Evolutionary conservation across 2,329 filamentous ascomycete genomes (phyloP), one percentile per base, ranked within the genome.

Genomic region (Alternaria gansuensis): DNA sequence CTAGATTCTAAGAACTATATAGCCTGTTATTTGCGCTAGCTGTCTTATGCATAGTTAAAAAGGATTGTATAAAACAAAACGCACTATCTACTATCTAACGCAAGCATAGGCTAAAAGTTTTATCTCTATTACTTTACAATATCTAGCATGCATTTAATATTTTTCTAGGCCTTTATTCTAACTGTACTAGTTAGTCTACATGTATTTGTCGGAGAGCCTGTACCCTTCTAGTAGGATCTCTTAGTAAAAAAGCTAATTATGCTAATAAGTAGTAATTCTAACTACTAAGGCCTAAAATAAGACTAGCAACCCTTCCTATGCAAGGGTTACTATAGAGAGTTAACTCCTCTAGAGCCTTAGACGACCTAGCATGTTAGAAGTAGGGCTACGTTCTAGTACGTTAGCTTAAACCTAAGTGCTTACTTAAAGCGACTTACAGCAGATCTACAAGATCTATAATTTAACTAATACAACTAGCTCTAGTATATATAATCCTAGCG

Each of bases 161-260:
- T 28, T 41, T 1, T 29, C 14, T 54, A 4, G 28, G 13, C 52
- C 3, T 33, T 54, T 1, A 5, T 54, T 2, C 21, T 6, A 26
- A 37, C 40, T 43, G 40, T 8, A 37, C 28, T 51, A 10, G 57
- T 59, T 5, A 45, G 41, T 55, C 14, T 28, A 2, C 17, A 59
- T 26, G n/a, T 56, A 9, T 60, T 60, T 34, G 17, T 60, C 3
- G 26, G 57, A 10, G 21, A 60, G 2, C 52, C 52, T 26, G 11
- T 34, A 26, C 57, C 26, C 3, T 51, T 56, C 29, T 4, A 40
- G 2, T 60, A 14, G 48, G 40, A 52, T 34, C 41, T 41, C 8
- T 4, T 24, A 23, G 46, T 59, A 14, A 26, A 54, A 45, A 59
- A 54, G 51, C 48, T 59, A 6, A 59, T 59, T 2, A 59, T 59